Evolutionary conservation across 306 rosid genomes (phyloP), one percentile per base, ranked within the genome.

Genomic region (Cucurbita ficifolia): DNA sequence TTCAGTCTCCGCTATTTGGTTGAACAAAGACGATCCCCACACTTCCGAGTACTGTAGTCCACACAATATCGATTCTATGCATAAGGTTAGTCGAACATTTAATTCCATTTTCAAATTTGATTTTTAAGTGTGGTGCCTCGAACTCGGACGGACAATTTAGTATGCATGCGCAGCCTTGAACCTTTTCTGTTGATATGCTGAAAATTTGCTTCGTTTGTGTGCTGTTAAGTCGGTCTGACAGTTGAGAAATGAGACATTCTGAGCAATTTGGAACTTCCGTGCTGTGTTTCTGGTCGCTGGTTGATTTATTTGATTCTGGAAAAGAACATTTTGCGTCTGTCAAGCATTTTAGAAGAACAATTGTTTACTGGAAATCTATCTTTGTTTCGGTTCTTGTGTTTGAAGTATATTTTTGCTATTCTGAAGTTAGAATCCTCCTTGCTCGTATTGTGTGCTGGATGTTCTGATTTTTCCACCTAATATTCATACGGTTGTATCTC

Each of bases 1-100:
- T 79, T 85, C 98, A 73, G 96, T 86, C 17, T 78, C 90, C 12
- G 96, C 91, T 72, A 69, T 92, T 76, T 90, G 96, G 96, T 76
- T 85, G 53, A 83, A 85, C 76, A 84, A 75, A 74, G 92, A 88
- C 18, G 96, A 89, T 76, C 87, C 89, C n/a, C 45, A 76, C 74
- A 87, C 96, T 0, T 8, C 81, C 1, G 79, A 79, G 79, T 92
- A 87, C 67, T 92, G 96, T 38, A 80, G 90, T 81, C 91, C 98
- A 2, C 80, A 82, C 10, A 83, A 78, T n/a, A 85, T 92, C 4
- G 92, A 92, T 80, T 90, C 87, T 52, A 88, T 92, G 96, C 96
- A 86, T 57, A 92, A 88, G 89, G 98, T 86, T 71, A 73, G 70
- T 4, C 45, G 21, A 12, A 9, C 13, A 50, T n/a, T 6, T 18